These are phyloP conservation scores for Fusarium decemcellulare DNA, from an alignment of 2,329 filamentous ascomycete species.

Conservation along the genomic window DNA sequence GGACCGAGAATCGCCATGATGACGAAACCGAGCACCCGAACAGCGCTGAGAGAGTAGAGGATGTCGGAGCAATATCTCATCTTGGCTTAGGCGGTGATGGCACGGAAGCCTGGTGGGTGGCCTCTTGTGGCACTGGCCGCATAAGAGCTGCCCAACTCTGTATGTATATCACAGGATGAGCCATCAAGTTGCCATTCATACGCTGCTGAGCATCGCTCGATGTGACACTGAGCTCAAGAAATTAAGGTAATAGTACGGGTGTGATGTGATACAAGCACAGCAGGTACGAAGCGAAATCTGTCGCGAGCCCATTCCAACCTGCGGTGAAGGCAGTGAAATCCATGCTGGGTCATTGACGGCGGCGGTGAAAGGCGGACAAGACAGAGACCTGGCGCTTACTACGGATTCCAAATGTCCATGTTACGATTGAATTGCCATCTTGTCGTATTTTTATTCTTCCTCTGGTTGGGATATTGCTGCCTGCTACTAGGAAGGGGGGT, in stretches of 20 bases:
- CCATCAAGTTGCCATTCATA: not conserved
- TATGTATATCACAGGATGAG: not conserved
- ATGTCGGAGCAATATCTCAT: conserved; percentile 8
- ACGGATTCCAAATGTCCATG: too few species aligned
- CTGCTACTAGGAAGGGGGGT: conserved; percentile 24
- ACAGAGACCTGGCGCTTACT: too few species aligned
- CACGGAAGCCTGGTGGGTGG: not conserved
- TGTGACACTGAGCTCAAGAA: conserved; percentile 17
- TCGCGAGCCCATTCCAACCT: not conserved
- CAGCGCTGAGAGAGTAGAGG: not conserved
- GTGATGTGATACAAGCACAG: conserved; percentile 20
- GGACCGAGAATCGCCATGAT: conserved; percentile 24
- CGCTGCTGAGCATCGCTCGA: not conserved
- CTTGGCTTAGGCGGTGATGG: conserved; percentile 10
- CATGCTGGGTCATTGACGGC: conserved; percentile 11
- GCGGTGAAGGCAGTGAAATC: conserved; percentile 4
- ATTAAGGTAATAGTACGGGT: conserved; percentile 13
- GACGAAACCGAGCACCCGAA: conserved; percentile 12
- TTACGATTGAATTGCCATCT: not conserved
- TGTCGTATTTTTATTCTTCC: too few species aligned
- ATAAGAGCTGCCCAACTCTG: conserved; percentile 3
- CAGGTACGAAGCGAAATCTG: conserved; percentile 38
- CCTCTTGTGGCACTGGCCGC: conserved; percentile 1
- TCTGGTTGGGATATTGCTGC: conserved; percentile 9
- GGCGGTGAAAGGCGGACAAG: conserved; percentile 24